Evolutionary conservation across 139 green algal genomes (phyloP).

Genomic region (Chlorella sp.): DNA sequence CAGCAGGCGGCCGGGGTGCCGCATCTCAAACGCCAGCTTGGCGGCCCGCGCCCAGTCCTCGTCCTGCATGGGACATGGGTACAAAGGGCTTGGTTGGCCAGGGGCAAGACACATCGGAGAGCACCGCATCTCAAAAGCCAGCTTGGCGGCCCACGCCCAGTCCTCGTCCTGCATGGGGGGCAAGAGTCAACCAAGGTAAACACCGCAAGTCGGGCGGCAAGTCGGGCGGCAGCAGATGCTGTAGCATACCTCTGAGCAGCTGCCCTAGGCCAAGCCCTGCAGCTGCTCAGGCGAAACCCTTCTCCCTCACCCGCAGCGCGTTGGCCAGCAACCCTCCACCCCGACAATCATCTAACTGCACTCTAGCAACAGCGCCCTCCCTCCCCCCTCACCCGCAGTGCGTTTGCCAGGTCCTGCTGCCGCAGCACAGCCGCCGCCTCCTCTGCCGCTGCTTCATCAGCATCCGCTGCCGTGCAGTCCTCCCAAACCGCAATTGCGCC

Average conservation of each 20-base stretch:
- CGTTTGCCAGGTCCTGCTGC: constrained; percentile 87
- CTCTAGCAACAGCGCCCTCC: not conserved
- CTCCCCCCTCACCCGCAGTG: constrained; percentile 59
- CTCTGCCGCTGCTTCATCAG: constrained; percentile 51
- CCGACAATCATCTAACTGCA: no score
- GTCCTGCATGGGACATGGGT: constrained; percentile 47
- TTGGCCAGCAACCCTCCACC: no score
- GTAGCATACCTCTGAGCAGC: no score
- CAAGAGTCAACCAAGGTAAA: no score
- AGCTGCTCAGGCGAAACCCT: no score
- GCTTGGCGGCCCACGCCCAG: constrained; percentile 67
- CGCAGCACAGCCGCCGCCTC: constrained; percentile 61
- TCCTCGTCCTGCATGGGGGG: constrained; percentile 69
- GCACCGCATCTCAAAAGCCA: constrained; percentile 87
- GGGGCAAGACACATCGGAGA: no score
- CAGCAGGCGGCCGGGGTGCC: constrained; percentile 81
- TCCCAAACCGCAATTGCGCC: constrained; percentile 82
- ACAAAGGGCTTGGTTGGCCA: no score
- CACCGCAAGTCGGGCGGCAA: no score
- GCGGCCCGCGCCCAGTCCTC: constrained; percentile 74
- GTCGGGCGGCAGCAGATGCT: no score
- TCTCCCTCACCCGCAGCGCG: no score
- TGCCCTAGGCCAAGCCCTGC: no score
- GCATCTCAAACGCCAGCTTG: constrained; percentile 83
- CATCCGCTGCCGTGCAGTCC: constrained; percentile 76